Evolutionary conservation across 495 filamentous ascomycete genomes (phyloP), one percentile per base, ranked within the genome.

Genomic region (Penicillium dipodomyicola): DNA sequence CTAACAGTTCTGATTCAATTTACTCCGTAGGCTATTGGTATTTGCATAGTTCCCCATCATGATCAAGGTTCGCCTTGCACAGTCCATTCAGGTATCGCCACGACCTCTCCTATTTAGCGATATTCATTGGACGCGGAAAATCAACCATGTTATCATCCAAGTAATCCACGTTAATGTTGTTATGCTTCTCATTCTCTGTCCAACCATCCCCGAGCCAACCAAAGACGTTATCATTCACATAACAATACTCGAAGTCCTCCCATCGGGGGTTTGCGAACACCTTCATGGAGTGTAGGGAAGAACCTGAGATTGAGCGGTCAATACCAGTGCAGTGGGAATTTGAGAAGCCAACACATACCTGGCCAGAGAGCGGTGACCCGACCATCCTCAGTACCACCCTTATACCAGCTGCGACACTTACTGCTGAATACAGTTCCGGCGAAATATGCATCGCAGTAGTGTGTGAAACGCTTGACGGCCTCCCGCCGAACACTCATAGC

Each of bases 321-420:
- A 29, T 9, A 17, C 9, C 17, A 47, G 30, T n/a, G 22, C 29
- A 50, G 8, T 29, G 9, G 33, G 29, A n/a, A 17, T 39, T 12
- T 6, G 14, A 15, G 23, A 55, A 39, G 23, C 44, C 14, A 39
- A 23, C 37, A 49, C 67, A 53, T 68, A 70, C 76, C 77, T 41
- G 77, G 75, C 75, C 77, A 79, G 3, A 79, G 58, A 27, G 66
- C 69, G 7, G 65, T 69, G 17, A 77, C 58, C 17, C 70, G 59
- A 23, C 74, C 73, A 29, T 67, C 56, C 25, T 74, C 68, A 5
- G 63, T 60, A 1, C 73, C 73, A 12, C 68, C 69, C 57, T 81
- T 83, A 60, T 84, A 82, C 80, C 80, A 82, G n/a, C 77, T 80
- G 15, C 76, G 72, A 54, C 82, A 84, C 15, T 75, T 66, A 33